Evolutionary conservation across 2,329 filamentous ascomycete genomes (phyloP), one percentile per base, ranked within the genome.

Genomic region (Rasamsonia emersonii): DNA sequence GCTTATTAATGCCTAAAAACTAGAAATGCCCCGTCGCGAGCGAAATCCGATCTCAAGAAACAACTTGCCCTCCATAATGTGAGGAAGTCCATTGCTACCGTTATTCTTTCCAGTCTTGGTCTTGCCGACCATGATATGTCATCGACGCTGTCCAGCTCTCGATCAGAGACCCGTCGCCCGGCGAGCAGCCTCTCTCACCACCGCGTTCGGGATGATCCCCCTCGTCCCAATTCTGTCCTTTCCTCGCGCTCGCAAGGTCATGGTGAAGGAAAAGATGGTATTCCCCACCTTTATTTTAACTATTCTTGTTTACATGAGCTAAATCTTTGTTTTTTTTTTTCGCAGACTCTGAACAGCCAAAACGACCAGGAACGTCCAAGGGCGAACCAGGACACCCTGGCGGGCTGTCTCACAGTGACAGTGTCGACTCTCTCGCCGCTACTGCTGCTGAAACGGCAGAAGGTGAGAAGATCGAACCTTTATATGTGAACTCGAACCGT

Each of bases 21-120:
- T 32, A 85, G 82, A 42, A 77, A 75, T 49, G 86, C 86, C 1
- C 82, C 86, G 10, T 80, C 82, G 43, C 70, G 78, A 35, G 89
- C 88, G 30, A 93, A 94, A 56, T 82, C 82, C 2, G 88, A 95
- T 50, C 65, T 96, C 19, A 91, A 91, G 63, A 82, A 77, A 52
- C 86, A 94, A 59, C 68, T 96, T 38, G 80, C 82, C 53, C 78
- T 77, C 49, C 82, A 83, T 57, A 86, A 86, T 49, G 85, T 96
- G 30, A 77, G 89, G 25, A 85, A 86, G 40, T 81, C 85, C 9
- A 95, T 94, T 49, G 81, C 84, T 40, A 74, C 79, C 35, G 80
- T 82, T 41, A 91, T 96, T 40, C 71, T 88, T 27, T 75, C 82
- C 34, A 79, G 82, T 41, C 71, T 93, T 33, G 73, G 71, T 5